phyloP scores from a whole-genome alignment of 2,329 filamentous ascomycete species.

The Aspergillus costaricaensis region DNA sequence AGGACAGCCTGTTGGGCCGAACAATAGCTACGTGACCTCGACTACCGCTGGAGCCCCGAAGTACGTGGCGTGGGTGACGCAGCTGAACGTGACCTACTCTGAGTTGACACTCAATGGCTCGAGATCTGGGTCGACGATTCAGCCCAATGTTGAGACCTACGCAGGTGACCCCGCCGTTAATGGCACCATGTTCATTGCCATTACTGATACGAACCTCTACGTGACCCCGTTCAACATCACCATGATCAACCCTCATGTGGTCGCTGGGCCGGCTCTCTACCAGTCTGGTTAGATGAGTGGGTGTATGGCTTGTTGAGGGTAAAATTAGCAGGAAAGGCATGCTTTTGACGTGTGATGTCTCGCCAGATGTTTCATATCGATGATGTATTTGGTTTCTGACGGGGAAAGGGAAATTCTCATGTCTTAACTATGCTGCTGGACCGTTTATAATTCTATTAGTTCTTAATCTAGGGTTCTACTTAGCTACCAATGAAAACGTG shows the following conservation, averaged over 20 bases:
- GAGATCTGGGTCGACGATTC: constrained; percentile 66
- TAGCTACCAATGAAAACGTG: too few relatives aligned
- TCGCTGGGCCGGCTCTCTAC: constrained; percentile 70
- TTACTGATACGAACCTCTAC: constrained; percentile 69
- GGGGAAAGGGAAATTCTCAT: too few relatives aligned
- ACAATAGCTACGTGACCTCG: constrained; percentile 76
- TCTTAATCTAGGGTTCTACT: too few relatives aligned
- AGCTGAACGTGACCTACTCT: constrained; percentile 74
- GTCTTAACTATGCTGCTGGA: too few relatives aligned
- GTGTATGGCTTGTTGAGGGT: too few relatives aligned
- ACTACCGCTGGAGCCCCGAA: constrained; percentile 58
- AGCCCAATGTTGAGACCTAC: constrained; percentile 70
- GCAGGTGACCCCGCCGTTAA: constrained; percentile 70
- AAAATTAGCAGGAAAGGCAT: too few relatives aligned
- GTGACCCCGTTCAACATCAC: constrained; percentile 77
- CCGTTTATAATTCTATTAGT: too few relatives aligned
- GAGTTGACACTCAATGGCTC: constrained; percentile 54
- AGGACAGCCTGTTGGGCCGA: constrained; percentile 70
- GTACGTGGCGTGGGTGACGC: constrained; percentile 75
- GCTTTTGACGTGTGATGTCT: too few relatives aligned
- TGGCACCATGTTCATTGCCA: constrained; percentile 74
- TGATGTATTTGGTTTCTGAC: too few relatives aligned
- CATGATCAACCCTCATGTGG: constrained; percentile 74
- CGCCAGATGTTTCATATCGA: too few relatives aligned
- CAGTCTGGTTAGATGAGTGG: constrained; percentile 65